phyloP scores from a whole-genome alignment of 2,329 filamentous ascomycete genomes.

The Hypoxylon sp. region DNA sequence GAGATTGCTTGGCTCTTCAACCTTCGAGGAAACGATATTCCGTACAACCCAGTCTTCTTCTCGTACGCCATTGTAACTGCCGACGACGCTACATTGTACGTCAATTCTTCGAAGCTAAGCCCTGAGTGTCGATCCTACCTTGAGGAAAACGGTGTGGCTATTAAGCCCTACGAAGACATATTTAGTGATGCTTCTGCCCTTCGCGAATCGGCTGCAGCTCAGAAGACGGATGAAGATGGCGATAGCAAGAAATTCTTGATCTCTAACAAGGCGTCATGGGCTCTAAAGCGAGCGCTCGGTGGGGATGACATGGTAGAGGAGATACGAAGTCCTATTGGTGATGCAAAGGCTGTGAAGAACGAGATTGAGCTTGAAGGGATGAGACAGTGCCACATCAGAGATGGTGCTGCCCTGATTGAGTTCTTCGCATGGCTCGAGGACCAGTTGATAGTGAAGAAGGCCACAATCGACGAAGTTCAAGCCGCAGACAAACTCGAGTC shows the following conservation, averaged over 20 bases:
- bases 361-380: conserved; percentile 90
- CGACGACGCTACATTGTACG: conserved; percentile 82
- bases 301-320: conserved; percentile 90
- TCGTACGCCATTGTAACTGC: conserved; percentile 92
- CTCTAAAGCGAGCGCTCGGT: conserved; percentile 86
- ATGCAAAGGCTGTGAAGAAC: conserved; percentile 96
- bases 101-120: conserved; percentile 84
- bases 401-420: conserved; percentile 89
- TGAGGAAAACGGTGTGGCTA: conserved; percentile 74
- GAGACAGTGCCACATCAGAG: conserved; percentile 92
- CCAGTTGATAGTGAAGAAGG: conserved; percentile 81
- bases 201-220: conserved; percentile 59
- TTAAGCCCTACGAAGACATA: conserved; percentile 87
- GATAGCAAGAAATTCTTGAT: conserved; percentile 80
- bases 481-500: conserved; percentile 92
- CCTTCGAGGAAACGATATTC: conserved; percentile 92
- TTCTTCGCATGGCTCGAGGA: conserved; percentile 98
- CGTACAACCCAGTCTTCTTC: conserved; percentile 98
- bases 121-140: conserved; percentile 79
- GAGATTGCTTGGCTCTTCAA: conserved; percentile 99
- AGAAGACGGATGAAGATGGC: conserved; percentile 52
- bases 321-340: conserved; percentile 85
- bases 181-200: conserved; percentile 82
- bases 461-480: conserved; percentile 85
- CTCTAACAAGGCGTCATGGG: conserved; percentile 94